Evolutionary conservation across 176 grass and related monocot species (phyloP).

Genomic region (Saccharum spontaneum): DNA sequence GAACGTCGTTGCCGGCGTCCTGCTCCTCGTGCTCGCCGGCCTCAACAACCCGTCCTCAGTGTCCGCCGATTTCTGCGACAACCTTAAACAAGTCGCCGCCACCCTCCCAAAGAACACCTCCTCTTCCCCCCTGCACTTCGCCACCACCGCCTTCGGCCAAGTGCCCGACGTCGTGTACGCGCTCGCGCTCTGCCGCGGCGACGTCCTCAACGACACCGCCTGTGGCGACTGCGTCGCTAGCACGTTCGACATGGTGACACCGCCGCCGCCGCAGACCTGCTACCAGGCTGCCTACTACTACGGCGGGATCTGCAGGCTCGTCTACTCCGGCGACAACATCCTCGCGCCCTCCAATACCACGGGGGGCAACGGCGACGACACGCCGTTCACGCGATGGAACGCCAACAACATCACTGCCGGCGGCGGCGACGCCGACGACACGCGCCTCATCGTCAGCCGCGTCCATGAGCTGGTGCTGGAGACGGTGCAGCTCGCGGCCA

Average conservation of each 20-base stretch:
- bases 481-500: neutral
- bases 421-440: neutral
- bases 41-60: neutral
- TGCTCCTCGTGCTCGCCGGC: neutral
- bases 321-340: neutral
- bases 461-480: neutral
- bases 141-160: conserved; percentile 7
- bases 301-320: neutral
- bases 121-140: conserved; percentile 19
- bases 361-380: neutral
- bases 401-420: neutral
- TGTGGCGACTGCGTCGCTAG: neutral
- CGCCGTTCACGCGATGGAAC: neutral
- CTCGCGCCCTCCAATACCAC: neutral
- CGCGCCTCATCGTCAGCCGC: neutral
- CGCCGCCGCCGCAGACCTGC: neutral
- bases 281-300: neutral
- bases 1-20: neutral
- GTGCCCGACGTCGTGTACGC: conserved; percentile 8
- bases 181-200: conserved; percentile 48
- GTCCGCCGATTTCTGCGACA: conserved; percentile 31
- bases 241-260: neutral
- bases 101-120: conserved; percentile 4
- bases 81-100: neutral
- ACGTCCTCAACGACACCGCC: neutral